Conservation (phyloP, 2,329 filamentous ascomycete genomes). For the Exophiala oligosperma region DNA sequence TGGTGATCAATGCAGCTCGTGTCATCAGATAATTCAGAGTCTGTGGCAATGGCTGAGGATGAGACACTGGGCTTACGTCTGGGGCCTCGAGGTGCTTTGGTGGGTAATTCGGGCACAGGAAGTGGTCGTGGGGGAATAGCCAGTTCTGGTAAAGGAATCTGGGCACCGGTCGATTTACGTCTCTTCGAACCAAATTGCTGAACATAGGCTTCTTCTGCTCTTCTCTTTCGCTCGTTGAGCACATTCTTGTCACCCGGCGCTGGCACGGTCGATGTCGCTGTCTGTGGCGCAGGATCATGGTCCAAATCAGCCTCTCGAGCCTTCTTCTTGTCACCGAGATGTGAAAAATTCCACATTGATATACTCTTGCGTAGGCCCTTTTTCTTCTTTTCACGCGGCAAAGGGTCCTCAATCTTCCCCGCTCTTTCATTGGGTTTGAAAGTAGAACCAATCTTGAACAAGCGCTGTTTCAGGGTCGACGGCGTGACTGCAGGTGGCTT, state of each 20-base stretch:
- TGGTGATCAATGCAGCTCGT: constrained; percentile 22
- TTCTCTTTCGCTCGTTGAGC: constrained; percentile 30
- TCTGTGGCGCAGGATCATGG: constrained; percentile 2
- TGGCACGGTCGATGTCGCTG: background rate
- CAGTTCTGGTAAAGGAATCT: background rate
- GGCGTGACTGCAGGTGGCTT: constrained; percentile 22
- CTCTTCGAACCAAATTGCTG: constrained; percentile 30
- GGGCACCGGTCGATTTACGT: constrained; percentile 20
- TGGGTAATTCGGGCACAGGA: background rate
- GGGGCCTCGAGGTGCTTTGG: background rate
- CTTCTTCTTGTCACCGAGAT: constrained; percentile 18
- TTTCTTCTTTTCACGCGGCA: constrained; percentile 16
- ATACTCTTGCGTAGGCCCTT: constrained; percentile 29
- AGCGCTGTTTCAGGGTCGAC: constrained; percentile 21
- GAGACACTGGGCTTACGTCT: constrained; percentile 8
- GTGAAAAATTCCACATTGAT: constrained; percentile 27
- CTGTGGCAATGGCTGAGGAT: background rate
- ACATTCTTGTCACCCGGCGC: constrained; percentile 1
- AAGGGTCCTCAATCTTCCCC: constrained; percentile 2
- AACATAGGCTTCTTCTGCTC: constrained; percentile 29
- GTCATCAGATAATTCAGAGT: constrained; percentile 8
- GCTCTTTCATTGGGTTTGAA: constrained; percentile 16
- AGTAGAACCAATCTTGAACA: constrained; percentile 22
- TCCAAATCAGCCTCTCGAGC: constrained; percentile 1
- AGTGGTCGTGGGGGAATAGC: background rate